Evolutionary conservation across 768 basidiomycete genomes (phyloP).

Genomic region (Plicaturopsis crispa): DNA sequence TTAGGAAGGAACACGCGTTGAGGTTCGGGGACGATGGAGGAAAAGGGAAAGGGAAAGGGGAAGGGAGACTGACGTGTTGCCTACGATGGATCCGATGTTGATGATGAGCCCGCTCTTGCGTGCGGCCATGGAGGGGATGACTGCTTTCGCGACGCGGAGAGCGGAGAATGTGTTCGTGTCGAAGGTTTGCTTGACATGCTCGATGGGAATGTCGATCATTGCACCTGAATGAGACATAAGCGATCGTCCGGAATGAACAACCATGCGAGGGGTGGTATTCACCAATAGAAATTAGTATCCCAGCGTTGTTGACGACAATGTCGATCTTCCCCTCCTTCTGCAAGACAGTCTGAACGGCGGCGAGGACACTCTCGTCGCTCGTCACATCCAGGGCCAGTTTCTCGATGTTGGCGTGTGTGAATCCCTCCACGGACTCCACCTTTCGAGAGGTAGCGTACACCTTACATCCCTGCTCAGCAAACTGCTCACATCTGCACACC

Average conservation of each 20-base stretch:
- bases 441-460: constrained; percentile 74
- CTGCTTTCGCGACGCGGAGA: constrained; percentile 19
- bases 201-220: constrained; percentile 17
- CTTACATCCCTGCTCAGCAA: constrained; percentile 55
- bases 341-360: constrained; percentile 43
- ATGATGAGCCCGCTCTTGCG: constrained; percentile 18
- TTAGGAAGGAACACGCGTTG: too few species aligned
- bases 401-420: constrained; percentile 36
- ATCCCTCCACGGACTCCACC: constrained; percentile 52
- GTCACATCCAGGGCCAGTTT: constrained; percentile 56
- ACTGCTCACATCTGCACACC: constrained; percentile 58
- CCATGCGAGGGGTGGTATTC: constrained; percentile 19
- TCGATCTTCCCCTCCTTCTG: constrained; percentile 57
- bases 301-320: constrained; percentile 75
- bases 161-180: constrained; percentile 21
- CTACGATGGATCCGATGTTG: constrained; percentile 22
- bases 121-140: constrained; percentile 22
- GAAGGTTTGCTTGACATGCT: constrained; percentile 14
- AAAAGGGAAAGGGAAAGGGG: too few species aligned
- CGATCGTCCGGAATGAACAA: constrained; percentile 28
- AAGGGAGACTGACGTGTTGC: constrained; percentile 22
- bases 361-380: constrained; percentile 44
- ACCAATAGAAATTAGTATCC: too few species aligned
- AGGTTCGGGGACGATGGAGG: too few species aligned
- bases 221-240: too few species aligned